Conservation (phyloP, 106 monocot species). For the Xerophyta viscosa region DNA sequence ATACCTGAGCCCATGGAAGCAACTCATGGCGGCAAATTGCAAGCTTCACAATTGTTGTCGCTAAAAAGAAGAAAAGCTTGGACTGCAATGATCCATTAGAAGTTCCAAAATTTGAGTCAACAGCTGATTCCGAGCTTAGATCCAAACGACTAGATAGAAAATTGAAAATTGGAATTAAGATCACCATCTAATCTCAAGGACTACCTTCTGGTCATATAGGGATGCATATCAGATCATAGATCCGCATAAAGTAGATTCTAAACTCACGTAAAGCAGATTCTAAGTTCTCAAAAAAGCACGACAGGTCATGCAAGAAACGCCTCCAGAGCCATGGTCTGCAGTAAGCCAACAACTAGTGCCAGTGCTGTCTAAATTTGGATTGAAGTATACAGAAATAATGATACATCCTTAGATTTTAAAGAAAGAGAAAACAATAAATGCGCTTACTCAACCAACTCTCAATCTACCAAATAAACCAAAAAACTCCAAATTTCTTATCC, state of each 20-base stretch:
- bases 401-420: background rate
- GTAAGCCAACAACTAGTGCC: constrained; percentile 86
- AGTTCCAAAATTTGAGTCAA: constrained; percentile 30
- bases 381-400: background rate
- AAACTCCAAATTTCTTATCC: too few species aligned
- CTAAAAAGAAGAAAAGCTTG: constrained; percentile 76
- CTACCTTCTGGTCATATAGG: too few species aligned
- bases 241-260: constrained; percentile 90
- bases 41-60: constrained; percentile 88
- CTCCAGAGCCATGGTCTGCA: constrained; percentile 90
- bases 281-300: too few species aligned
- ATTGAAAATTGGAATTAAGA: background rate
- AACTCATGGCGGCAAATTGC: constrained; percentile 77
- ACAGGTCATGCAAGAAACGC: constrained; percentile 57
- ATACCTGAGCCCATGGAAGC: constrained; percentile 87
- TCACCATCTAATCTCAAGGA: background rate
- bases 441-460: too few species aligned
- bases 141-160: constrained; percentile 59
- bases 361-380: constrained; percentile 53
- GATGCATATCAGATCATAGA: constrained; percentile 64
- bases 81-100: constrained; percentile 58
- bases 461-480: too few species aligned
- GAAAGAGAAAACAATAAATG: too few species aligned
- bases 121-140: constrained; percentile 36
- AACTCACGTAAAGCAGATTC: too few species aligned